These are phyloP conservation scores for Cladosporium sp. DNA, from an alignment of 2,329 filamentous ascomycete species.

Conservation along the genomic window DNA sequence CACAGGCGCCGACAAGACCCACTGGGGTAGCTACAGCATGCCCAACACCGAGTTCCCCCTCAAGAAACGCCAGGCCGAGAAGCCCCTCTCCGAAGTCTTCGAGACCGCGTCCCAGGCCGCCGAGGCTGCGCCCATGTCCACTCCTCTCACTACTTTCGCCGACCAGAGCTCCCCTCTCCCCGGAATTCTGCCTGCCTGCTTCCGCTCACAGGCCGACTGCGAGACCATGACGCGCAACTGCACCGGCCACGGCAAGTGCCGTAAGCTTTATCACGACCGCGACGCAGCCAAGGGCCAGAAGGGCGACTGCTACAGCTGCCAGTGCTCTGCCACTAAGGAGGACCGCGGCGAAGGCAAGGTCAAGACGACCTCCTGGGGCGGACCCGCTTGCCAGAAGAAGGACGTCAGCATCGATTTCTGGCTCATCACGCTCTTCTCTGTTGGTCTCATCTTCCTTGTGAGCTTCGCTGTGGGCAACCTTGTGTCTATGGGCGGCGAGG, in stretches of 20 bases:
- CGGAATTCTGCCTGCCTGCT: slow-evolving; percentile 65
- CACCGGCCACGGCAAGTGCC: slow-evolving; percentile 73
- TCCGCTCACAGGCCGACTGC: slow-evolving; percentile 64
- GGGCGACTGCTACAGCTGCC: slow-evolving; percentile 68
- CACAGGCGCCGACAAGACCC: slow-evolving; percentile 12
- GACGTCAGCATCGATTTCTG: slow-evolving; percentile 87
- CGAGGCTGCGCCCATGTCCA: slow-evolving; percentile 9
- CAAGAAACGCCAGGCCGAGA: slow-evolving; percentile 23
- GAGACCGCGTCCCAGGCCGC: background rate
- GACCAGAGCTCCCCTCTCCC: slow-evolving; percentile 35
- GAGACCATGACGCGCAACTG: slow-evolving; percentile 66
- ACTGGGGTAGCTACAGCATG: slow-evolving; percentile 30
- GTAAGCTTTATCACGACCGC: slow-evolving; percentile 54
- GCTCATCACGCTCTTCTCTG: slow-evolving; percentile 69
- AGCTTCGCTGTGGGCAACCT: slow-evolving; percentile 69
- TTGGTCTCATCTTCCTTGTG: slow-evolving; percentile 63
- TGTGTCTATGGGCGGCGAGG: slow-evolving; percentile 76
- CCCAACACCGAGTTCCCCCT: slow-evolving; percentile 19
- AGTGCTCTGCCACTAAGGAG: slow-evolving; percentile 58
- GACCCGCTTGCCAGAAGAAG: slow-evolving; percentile 80
- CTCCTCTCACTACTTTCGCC: slow-evolving; percentile 18
- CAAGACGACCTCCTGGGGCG: slow-evolving; percentile 72
- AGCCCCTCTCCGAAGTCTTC: slow-evolving; percentile 13
- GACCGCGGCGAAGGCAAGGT: slow-evolving; percentile 45
- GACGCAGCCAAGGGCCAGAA: slow-evolving; percentile 25